Evolutionary conservation across 257 asterid genomes (phyloP).

Genomic region (Gynochthodes officinalis): DNA sequence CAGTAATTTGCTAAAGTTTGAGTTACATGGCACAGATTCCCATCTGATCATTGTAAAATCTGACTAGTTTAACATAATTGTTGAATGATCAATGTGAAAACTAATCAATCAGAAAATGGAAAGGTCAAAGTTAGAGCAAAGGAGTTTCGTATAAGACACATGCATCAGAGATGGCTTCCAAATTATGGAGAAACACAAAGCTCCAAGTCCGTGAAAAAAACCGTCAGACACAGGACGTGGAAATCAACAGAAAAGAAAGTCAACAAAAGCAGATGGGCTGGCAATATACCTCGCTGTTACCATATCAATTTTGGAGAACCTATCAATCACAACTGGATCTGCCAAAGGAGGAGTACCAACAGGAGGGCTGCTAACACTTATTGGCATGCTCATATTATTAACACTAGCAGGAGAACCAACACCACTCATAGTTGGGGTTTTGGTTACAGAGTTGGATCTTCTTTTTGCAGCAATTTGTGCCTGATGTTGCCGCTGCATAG

Average conservation of each 20-base stretch:
- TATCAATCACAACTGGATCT: conserved; percentile 65
- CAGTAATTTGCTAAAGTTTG: neutral
- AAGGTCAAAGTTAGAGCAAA: neutral
- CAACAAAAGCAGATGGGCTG: conserved; percentile 1
- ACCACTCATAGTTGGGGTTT: conserved; percentile 63
- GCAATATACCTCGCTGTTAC: conserved; percentile 63
- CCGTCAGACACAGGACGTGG: too few relatives aligned
- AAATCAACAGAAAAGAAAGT: neutral
- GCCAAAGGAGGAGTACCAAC: conserved; percentile 64
- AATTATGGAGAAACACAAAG: neutral
- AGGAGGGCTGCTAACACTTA: conserved; percentile 75
- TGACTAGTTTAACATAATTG: neutral
- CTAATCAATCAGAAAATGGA: neutral
- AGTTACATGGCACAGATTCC: neutral
- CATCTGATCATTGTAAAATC: neutral
- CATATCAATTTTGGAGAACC: conserved; percentile 77
- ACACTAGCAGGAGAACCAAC: conserved; percentile 97
- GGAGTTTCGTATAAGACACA: neutral
- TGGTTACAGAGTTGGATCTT: conserved; percentile 78
- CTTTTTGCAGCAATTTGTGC: conserved; percentile 74
- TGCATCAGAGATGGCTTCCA: neutral
- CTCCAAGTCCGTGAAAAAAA: neutral
- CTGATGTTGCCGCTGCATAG: conserved; percentile 75
- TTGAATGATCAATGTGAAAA: neutral
- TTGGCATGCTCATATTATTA: conserved; percentile 58